Percentiles rank a stretch among this genome's conserved stretches.
These are phyloP conservation scores for Penicillium sp. DNA, from an alignment of 2,329 filamentous ascomycete genomes.

Conservation along the genomic window DNA sequence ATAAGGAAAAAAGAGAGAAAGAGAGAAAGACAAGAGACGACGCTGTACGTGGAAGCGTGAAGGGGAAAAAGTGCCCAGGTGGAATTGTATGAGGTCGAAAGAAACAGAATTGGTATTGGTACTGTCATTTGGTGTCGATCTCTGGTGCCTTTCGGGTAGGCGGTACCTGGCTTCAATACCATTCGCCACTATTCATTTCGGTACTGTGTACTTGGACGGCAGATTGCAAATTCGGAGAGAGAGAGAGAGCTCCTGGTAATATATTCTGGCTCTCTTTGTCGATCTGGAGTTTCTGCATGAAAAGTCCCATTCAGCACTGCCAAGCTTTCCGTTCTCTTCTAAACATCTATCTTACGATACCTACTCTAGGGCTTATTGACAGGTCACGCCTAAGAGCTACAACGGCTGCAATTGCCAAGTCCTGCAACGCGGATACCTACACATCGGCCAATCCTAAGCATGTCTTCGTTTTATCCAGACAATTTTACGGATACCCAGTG, in stretches of 20 bases:
- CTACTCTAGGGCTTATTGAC: background rate
- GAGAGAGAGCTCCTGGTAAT: background rate
- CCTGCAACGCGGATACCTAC: conserved; percentile 11
- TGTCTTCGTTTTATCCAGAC: background rate
- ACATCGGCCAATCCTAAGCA: conserved; percentile 4
- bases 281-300: conserved; percentile 7
- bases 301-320: background rate
- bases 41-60: conserved; percentile 14
- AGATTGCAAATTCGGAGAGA: background rate
- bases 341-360: background rate
- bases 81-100: conserved; percentile 12
- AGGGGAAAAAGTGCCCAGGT: conserved; percentile 20
- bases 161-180: conserved; percentile 6
- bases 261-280: conserved; percentile 1
- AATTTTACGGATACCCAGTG: background rate
- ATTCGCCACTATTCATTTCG: background rate
- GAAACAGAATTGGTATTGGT: conserved; percentile 15
- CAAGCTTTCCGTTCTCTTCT: conserved; percentile 1
- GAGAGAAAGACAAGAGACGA: conserved; percentile 7
- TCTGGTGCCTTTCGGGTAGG: conserved; percentile 3
- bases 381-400: conserved; percentile 3
- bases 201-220: conserved; percentile 3
- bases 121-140: conserved; percentile 7
- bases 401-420: conserved; percentile 4
- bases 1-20: conserved; percentile 13